Conservation (phyloP, 192 early-diverging fungal genomes). For the Rhizophagus prolifer region DNA sequence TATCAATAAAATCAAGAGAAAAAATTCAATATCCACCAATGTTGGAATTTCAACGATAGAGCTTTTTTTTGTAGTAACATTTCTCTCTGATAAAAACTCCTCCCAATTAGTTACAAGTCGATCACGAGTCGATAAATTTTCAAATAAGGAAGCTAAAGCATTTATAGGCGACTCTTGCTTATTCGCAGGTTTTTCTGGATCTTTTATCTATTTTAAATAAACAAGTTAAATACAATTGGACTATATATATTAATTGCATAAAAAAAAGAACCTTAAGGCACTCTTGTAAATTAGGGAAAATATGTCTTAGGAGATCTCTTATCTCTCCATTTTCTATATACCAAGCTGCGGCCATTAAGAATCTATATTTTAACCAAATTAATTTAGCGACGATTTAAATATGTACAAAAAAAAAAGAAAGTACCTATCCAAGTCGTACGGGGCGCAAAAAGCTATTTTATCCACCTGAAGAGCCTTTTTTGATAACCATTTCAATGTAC, state of each 20-base stretch:
- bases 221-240: background rate
- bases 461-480: background rate
- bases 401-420: too few species aligned
- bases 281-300: slow-evolving; percentile 19
- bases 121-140: background rate
- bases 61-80: background rate
- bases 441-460: slow-evolving; percentile 10
- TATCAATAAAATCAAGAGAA: slow-evolving; percentile 8
- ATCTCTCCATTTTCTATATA: slow-evolving; percentile 4
- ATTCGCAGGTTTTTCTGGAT: background rate
- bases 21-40: slow-evolving; percentile 18
- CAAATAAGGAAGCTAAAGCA: background rate
- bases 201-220: background rate
- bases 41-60: background rate
- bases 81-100: background rate
- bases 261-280: background rate
- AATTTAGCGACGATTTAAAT: too few species aligned
- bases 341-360: slow-evolving; percentile 5
- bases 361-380: background rate
- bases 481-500: background rate
- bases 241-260: background rate
- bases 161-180: background rate
- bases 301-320: background rate
- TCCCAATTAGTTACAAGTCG: background rate
- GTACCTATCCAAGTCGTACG: slow-evolving; percentile 15